These are phyloP conservation scores for Parastagonospora nodorum DNA, from an alignment of 2,329 filamentous ascomycete species.

Conservation along the genomic window DNA sequence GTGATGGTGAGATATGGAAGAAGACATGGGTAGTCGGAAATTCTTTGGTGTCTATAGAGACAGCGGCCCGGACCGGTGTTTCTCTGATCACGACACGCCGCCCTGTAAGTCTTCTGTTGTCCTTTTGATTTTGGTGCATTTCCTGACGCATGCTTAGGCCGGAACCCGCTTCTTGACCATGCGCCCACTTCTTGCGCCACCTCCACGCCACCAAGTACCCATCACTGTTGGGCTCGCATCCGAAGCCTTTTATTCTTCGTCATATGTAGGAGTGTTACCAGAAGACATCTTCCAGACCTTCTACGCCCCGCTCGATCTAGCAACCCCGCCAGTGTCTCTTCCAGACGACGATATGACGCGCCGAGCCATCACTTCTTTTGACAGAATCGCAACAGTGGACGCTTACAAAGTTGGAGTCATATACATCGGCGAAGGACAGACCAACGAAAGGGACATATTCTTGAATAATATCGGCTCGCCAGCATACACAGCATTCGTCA, in stretches of 20 bases:
- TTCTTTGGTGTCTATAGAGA: conserved; percentile 75
- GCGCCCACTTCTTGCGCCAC: conserved; percentile 42
- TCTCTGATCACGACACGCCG: conserved; percentile 74
- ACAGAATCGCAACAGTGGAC: conserved; percentile 87
- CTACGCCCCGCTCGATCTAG: conserved; percentile 58
- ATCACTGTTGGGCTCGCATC: conserved; percentile 46
- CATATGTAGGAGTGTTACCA: conserved; percentile 68
- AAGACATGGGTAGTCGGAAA: conserved; percentile 76
- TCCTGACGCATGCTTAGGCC: conserved; percentile 33
- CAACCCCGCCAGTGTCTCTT: conserved; percentile 71
- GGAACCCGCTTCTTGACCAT: conserved; percentile 50
- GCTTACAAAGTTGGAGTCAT: conserved; percentile 95
- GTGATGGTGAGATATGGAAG: conserved; percentile 69
- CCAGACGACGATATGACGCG: conserved; percentile 72
- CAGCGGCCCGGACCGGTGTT: conserved; percentile 68
- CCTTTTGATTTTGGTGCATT: not conserved
- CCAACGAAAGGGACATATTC: conserved; percentile 79
- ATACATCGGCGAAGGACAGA: conserved; percentile 89
- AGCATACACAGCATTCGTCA: conserved; percentile 86
- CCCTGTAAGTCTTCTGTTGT: conserved; percentile 66
- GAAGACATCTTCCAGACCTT: conserved; percentile 75
- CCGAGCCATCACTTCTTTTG: conserved; percentile 79
- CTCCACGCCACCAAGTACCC: conserved; percentile 49
- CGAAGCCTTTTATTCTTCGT: conserved; percentile 52
- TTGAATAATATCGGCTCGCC: conserved; percentile 83